phyloP scores from a whole-genome alignment of 2,329 filamentous ascomycete species.

The Piedraia hortae region DNA sequence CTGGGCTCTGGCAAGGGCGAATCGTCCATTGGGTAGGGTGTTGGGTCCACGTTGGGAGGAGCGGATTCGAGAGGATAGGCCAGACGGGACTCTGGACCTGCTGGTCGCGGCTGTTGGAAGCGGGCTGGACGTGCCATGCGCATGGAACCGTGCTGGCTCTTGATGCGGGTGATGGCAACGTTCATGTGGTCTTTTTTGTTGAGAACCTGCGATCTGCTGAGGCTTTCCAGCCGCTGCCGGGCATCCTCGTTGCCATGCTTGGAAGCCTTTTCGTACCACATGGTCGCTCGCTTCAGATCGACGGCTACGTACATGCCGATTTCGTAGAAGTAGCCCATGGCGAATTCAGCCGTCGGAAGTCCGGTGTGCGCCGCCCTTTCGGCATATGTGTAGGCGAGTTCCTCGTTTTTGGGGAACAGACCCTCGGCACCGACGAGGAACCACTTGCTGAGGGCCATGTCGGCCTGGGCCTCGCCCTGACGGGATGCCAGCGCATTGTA shows the following conservation, averaged over 20 bases:
- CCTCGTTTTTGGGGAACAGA: slow-evolving; percentile 84
- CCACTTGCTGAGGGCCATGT: slow-evolving; percentile 94
- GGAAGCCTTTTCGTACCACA: slow-evolving; percentile 76
- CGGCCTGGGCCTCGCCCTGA: slow-evolving; percentile 78
- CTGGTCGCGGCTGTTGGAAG: slow-evolving; percentile 14
- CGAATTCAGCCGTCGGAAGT: slow-evolving; percentile 77
- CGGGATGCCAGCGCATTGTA: slow-evolving; percentile 84
- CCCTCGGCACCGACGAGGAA: slow-evolving; percentile 88
- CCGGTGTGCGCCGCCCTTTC: slow-evolving; percentile 59
- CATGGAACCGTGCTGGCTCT: slow-evolving; percentile 25
- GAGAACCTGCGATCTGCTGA: slow-evolving; percentile 47
- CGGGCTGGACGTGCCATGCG: slow-evolving; percentile 20
- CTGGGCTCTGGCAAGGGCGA: slow-evolving; percentile 18
- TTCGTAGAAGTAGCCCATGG: slow-evolving; percentile 90
- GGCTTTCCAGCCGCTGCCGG: slow-evolving; percentile 49
- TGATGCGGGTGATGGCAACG: slow-evolving; percentile 68
- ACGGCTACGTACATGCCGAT: slow-evolving; percentile 81
- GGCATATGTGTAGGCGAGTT: slow-evolving; percentile 73
- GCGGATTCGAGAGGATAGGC: too few species aligned
- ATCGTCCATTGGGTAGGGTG: slow-evolving; percentile 46
- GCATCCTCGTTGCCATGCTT: slow-evolving; percentile 85
- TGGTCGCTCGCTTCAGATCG: slow-evolving; percentile 52
- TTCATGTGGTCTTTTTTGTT: slow-evolving; percentile 84
- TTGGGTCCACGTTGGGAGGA: too few species aligned
- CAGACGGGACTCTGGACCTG: too few species aligned